A percentile compares a stretch with the other conserved stretches of the same genome.
These are phyloP conservation scores for Magnusiomyces sp. DNA, from an alignment of 1,139 yeast genomes.

Conservation along the genomic window DNA sequence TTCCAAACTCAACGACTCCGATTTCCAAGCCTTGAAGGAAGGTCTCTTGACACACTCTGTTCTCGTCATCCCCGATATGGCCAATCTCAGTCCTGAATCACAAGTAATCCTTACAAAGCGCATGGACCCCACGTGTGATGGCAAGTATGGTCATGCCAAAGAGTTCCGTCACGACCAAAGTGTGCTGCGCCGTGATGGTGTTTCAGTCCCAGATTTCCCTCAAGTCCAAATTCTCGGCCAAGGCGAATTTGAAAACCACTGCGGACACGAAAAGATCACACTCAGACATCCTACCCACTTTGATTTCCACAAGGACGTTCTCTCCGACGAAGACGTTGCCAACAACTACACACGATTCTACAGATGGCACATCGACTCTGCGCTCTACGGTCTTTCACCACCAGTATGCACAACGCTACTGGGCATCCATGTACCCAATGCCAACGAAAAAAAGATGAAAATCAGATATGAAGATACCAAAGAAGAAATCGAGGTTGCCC, in stretches of 20 bases:
- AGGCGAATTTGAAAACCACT: slow-evolving; percentile 54
- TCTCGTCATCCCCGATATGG: slow-evolving; percentile 62
- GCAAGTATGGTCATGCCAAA: slow-evolving; percentile 75
- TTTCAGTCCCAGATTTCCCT: slow-evolving; percentile 69
- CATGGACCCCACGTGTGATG: slow-evolving; percentile 62
- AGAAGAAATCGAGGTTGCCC: slow-evolving; percentile 55
- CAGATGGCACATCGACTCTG: slow-evolving; percentile 91
- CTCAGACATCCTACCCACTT: slow-evolving; percentile 79
- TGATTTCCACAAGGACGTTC: slow-evolving; percentile 60
- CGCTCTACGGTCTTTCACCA: slow-evolving; percentile 73
- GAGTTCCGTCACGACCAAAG: slow-evolving; percentile 72
- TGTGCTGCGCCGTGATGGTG: slow-evolving; percentile 71
- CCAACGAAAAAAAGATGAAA: slow-evolving; percentile 33
- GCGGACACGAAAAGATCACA: slow-evolving; percentile 62
- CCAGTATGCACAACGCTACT: slow-evolving; percentile 76
- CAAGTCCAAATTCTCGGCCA: slow-evolving; percentile 86
- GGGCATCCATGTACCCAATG: slow-evolving; percentile 54
- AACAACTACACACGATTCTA: slow-evolving; percentile 66
- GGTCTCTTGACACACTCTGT: slow-evolving; percentile 64
- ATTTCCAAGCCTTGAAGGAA: slow-evolving; percentile 49
- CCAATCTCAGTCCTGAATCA: slow-evolving; percentile 54
- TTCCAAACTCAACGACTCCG: slow-evolving; percentile 50
- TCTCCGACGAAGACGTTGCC: slow-evolving; percentile 51
- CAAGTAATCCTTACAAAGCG: slow-evolving; percentile 66
- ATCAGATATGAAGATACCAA: slow-evolving; percentile 60